phyloP scores from a whole-genome alignment of 2,329 filamentous ascomycete species.

The Aspergillus brasiliensis region DNA sequence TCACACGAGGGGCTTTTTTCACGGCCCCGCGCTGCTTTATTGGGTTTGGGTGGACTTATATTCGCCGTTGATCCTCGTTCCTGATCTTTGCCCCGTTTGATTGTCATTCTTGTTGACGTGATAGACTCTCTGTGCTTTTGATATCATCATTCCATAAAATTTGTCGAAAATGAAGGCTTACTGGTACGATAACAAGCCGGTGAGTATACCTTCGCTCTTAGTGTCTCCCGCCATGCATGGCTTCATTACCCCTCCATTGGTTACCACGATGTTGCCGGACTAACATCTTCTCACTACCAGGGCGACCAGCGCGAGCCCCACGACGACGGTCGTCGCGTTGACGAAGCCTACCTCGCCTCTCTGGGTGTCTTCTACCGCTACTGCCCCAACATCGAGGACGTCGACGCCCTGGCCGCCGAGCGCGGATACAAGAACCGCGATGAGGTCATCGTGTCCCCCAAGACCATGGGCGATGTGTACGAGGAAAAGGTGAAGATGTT shows the following conservation, averaged over 20 bases:
- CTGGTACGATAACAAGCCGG: conserved; percentile 68
- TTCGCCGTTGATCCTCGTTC: background rate
- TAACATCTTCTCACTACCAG: conserved; percentile 49
- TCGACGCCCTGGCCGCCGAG: conserved; percentile 72
- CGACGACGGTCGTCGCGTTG: conserved; percentile 74
- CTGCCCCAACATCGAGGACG: conserved; percentile 64
- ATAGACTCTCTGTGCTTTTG: background rate
- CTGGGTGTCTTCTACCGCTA: conserved; percentile 81
- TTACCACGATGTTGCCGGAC: conserved; percentile 1
- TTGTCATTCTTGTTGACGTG: background rate
- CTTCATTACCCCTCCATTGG: background rate
- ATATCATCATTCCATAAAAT: no score
- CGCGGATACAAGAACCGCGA: conserved; percentile 94
- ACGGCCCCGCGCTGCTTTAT: background rate
- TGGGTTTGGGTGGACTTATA: background rate
- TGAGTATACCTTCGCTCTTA: no score
- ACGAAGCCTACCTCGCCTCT: conserved; percentile 64
- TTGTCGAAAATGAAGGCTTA: conserved; percentile 66
- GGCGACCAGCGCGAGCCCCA: conserved; percentile 92
- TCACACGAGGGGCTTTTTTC: conserved; percentile 22
- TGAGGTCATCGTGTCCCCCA: conserved; percentile 84
- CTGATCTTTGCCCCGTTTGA: no score
- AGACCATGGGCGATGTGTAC: conserved; percentile 81
- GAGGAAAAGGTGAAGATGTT: conserved; percentile 93
- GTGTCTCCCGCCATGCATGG: background rate